Evolutionary conservation across 306 rosid genomes (phyloP).

Genomic region (Astragalus membranaceus): DNA sequence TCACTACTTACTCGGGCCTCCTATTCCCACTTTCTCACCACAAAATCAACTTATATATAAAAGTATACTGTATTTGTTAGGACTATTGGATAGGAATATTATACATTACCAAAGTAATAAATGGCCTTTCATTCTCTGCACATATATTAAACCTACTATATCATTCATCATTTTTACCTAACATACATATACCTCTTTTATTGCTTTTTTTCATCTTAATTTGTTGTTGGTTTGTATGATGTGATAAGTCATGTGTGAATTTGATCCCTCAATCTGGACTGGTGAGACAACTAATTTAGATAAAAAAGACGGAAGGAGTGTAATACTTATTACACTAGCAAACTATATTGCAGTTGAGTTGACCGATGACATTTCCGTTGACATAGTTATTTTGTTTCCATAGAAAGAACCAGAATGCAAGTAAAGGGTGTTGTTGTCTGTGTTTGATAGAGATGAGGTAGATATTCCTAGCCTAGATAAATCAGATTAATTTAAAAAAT

Average conservation of each 20-base stretch:
- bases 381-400: background rate
- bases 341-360: background rate
- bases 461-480: background rate
- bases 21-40: constrained; percentile 17
- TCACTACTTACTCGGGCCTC: background rate
- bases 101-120: constrained; percentile 20
- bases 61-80: background rate
- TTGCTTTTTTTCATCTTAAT: background rate
- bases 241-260: no score
- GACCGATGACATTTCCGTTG: background rate
- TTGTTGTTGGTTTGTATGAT: background rate
- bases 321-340: no score
- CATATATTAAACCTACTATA: constrained; percentile 23
- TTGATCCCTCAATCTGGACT: no score
- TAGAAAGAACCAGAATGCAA: background rate
- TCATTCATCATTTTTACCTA: background rate
- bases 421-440: background rate
- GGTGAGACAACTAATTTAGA: no score
- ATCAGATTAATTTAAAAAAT: background rate
- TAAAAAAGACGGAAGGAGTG: no score
- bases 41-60: constrained; percentile 30
- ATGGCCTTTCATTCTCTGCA: constrained; percentile 4
- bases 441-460: constrained; percentile 13
- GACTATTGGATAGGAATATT: constrained; percentile 10
- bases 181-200: background rate